Base-by-base conservation (phyloP, 306 rosid genomes). In the Purshia tridentata region DNA sequence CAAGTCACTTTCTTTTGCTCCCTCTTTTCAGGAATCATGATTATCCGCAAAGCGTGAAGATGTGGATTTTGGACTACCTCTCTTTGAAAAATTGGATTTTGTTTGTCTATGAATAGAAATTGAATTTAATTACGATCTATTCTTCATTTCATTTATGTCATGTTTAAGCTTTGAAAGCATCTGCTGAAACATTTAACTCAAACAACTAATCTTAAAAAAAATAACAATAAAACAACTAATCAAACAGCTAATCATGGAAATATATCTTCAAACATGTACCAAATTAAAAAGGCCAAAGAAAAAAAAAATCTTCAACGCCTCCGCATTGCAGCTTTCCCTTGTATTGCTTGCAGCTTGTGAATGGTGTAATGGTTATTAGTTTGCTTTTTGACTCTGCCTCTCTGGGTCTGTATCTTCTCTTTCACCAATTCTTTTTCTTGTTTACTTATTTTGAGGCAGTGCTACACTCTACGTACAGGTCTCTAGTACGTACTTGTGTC, bases 391-490 rank as follows among this genome's bases (percentile, higher is more conserved):
- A 61, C 23, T 4, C 39, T 20, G 6, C 20, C 45, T 13, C n/a
- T 13, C 4, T 55, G 37, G 9, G 3, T 6, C 37, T 29, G 35
- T 29, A 29, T 3, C 35, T 29, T 29, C 35, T 3, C 2, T 29
- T 29, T 29, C 35, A 29, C 35, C 35, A 29, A 29, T 29, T 8
- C 7, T 45, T 6, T 6, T 18, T 61, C 40, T 67, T 75, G 55
- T 39, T 61, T 67, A 59, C 59, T 73, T 72, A 45, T 66, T 73
- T 40, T 16, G 11, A 20, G 11, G 18, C n/a, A 9, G 6, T 39
- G 51, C 16, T 18, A 11, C 19, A 40, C 35, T 29, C 2, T 23
- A 29, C 35, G n/a, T n/a, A n/a, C n/a, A n/a, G n/a, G n/a, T n/a
- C n/a, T n/a, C n/a, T n/a, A n/a, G n/a, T n/a, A n/a, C 0, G 35